Evolutionary conservation across 2,329 filamentous ascomycete genomes (phyloP).

Genomic region (Hypoxylon sp.): DNA sequence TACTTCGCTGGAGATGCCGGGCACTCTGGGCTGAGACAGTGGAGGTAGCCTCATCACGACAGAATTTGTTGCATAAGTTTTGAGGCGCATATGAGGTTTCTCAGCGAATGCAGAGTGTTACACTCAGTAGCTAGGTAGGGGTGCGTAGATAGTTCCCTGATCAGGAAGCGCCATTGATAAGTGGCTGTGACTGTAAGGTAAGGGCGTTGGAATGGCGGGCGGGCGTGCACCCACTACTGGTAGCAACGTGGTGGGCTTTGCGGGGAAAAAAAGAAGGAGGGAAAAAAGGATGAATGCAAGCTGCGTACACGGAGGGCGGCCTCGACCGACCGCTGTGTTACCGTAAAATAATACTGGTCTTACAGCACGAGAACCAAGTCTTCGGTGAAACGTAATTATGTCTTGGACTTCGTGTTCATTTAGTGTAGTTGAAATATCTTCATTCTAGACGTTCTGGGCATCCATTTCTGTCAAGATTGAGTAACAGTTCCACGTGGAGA

Average conservation of each 20-base stretch:
- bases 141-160: background rate
- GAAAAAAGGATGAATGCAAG: background rate
- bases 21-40: background rate
- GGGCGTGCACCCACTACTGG: background rate
- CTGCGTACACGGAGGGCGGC: constrained; percentile 9
- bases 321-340: constrained; percentile 22
- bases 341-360: background rate
- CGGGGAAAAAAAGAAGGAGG: constrained; percentile 12
- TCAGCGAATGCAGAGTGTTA: background rate
- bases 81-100: background rate
- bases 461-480: constrained; percentile 34
- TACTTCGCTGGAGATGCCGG: background rate
- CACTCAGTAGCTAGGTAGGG: background rate
- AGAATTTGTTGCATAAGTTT: background rate
- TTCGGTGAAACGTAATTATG: constrained; percentile 36
- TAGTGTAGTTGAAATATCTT: constrained; percentile 2
- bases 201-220: constrained; percentile 3
- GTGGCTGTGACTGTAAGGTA: constrained; percentile 5
- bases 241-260: constrained; percentile 6
- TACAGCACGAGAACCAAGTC: constrained; percentile 8
- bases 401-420: constrained; percentile 38
- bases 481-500: constrained; percentile 34
- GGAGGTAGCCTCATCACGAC: background rate
- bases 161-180: constrained; percentile 6
- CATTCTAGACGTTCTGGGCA: constrained; percentile 4